These are phyloP conservation scores for Pythium sp. DNA, from an alignment of 352 stramenopile genomes.

Conservation along the genomic window DNA sequence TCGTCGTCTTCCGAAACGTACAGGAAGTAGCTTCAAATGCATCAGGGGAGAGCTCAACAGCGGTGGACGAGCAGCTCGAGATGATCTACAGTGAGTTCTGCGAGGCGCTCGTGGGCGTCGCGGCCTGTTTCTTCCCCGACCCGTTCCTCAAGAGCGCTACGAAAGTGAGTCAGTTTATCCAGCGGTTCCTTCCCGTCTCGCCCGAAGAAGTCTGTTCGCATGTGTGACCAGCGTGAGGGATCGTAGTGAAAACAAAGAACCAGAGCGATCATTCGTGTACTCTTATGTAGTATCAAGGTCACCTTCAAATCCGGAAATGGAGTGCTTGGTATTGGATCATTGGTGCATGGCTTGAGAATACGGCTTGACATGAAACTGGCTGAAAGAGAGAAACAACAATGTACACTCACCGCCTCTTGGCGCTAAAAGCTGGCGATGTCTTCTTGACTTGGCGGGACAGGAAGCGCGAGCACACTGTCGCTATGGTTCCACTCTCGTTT, in stretches of 20 bases:
- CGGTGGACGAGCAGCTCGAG: constrained; percentile 32
- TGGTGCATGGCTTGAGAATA: neutral
- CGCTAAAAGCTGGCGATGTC: constrained; percentile 17
- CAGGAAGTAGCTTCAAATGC: constrained; percentile 37
- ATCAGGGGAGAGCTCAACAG: constrained; percentile 20
- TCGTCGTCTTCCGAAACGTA: constrained; percentile 60
- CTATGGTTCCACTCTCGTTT: constrained; percentile 17
- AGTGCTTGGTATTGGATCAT: neutral
- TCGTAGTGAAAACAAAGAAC: neutral
- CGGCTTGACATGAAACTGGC: neutral
- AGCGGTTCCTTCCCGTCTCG: constrained; percentile 58
- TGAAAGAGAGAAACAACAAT: neutral
- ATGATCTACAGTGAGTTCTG: constrained; percentile 79
- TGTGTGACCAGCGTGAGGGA: neutral
- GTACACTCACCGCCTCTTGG: neutral
- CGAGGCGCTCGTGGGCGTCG: constrained; percentile 56
- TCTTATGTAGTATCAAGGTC: neutral
- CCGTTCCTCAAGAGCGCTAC: constrained; percentile 55
- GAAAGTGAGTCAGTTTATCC: constrained; percentile 70
- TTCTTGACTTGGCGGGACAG: neutral
- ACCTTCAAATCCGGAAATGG: neutral
- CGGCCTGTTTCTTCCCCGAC: constrained; percentile 57
- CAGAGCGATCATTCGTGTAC: neutral
- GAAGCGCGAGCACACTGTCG: constrained; percentile 6
- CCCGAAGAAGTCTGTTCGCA: constrained; percentile 55